Base-by-base conservation (phyloP, 306 rosid species). In the Lathyrus sativus region DNA sequence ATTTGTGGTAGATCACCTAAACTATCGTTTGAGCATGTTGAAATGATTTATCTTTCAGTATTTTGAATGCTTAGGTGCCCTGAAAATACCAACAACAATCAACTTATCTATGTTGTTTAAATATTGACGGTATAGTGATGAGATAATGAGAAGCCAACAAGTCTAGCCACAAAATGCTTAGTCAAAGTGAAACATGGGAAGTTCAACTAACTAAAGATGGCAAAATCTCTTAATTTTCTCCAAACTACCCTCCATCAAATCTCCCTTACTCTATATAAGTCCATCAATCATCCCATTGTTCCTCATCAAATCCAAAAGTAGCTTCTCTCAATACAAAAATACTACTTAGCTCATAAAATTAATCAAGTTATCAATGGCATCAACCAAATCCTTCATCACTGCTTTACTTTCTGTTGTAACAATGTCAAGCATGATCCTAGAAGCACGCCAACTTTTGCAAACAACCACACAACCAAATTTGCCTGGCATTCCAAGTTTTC, bases 381-480 rank as follows among this genome's bases (percentile, higher is more conserved):
- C 42, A 29, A 5, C 2, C 12, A 71, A 71, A 41, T 46, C 73
- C 4, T 68, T 72, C 53, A 48, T 63, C 57, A 12, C 57, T 14
- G 43, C 56, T 48, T 18, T 81, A 28, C 58, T 81, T 39, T 1
- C 73, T 31, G 39, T 42, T 44, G 63, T 81, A 38, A 10, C 31
- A 9, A 57, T 73, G 4, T 80, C 81, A 62, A 67, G 62, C 81
- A 57, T 68, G 61, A 51, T 61, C 43, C 11, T 55, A n/a, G 84
- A 22, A 28, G 72, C 65, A 45, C 75, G 81, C n/a, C 17, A 64
- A 19, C 74, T 80, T 9, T 59, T 80, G 26, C 80, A 75, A 38
- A 72, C 74, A 39, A 79, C 39, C 13, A 11, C 67, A 29, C 73
- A 66, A 33, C 78, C 82, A 62, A 73, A 63, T 50, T 60, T 78